Conservation (phyloP, 2,329 filamentous ascomycete species). For the Keithomyces neogunnii region DNA sequence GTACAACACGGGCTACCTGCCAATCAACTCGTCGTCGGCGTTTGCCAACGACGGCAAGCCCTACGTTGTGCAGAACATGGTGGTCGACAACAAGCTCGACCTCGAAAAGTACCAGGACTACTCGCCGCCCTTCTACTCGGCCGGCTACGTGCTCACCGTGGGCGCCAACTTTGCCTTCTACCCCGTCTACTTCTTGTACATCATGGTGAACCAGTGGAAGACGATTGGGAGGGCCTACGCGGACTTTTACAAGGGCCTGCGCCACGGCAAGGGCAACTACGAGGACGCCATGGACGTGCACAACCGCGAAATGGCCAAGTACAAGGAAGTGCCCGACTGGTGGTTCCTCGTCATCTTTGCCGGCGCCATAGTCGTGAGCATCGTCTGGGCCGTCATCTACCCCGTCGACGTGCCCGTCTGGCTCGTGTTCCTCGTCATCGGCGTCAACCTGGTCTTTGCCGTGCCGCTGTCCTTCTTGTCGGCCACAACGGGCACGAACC, state of each 20-base stretch:
- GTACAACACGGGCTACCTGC: constrained; percentile 35
- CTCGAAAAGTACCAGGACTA: constrained; percentile 30
- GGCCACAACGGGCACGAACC: constrained; percentile 35
- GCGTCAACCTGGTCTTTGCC: constrained; percentile 29
- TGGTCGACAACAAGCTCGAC: constrained; percentile 29
- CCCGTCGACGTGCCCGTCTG: constrained; percentile 24
- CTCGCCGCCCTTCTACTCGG: constrained; percentile 35
- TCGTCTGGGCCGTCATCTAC: constrained; percentile 18
- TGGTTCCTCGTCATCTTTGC: constrained; percentile 34
- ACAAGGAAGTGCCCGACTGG: constrained; percentile 37
- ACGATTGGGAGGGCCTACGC: constrained; percentile 25
- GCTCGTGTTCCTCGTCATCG: constrained; percentile 33
- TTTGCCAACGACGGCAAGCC: constrained; percentile 33
- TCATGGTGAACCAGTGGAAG: constrained; percentile 26
- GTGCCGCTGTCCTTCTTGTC: constrained; percentile 34
- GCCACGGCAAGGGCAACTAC: constrained; percentile 30
- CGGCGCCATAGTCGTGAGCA: constrained; percentile 21
- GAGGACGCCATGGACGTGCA: constrained; percentile 33
- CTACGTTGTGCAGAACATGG: constrained; percentile 25
- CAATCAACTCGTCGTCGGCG: constrained; percentile 34
- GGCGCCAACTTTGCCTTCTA: constrained; percentile 36
- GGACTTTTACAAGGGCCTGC: constrained; percentile 29
- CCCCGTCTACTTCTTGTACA: constrained; percentile 33
- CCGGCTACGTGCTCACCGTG: constrained; percentile 30
- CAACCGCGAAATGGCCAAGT: constrained; percentile 30